phyloP scores from a whole-genome alignment of 495 filamentous ascomycete genomes.

The Trichoderma virens region DNA sequence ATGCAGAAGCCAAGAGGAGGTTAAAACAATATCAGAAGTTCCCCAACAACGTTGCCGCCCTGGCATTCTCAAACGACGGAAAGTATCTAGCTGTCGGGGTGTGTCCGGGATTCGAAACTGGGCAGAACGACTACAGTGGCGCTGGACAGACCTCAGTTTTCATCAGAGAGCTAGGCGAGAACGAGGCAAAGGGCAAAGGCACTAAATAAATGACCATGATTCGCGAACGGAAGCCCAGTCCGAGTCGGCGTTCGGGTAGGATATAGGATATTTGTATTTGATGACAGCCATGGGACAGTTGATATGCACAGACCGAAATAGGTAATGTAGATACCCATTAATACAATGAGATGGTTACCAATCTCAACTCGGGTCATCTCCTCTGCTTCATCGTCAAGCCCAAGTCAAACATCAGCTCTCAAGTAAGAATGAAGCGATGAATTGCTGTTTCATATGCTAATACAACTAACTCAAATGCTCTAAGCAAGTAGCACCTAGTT shows the following conservation, averaged over 20 bases:
- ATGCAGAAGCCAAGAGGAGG: slow-evolving; percentile 83
- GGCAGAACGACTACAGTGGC: slow-evolving; percentile 63
- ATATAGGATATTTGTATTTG: slow-evolving; percentile 3
- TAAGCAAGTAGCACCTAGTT: no score
- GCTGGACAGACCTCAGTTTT: slow-evolving; percentile 69
- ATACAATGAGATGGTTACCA: background rate
- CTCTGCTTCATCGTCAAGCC: background rate
- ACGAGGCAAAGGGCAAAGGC: slow-evolving; percentile 85
- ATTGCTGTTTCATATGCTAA: no score
- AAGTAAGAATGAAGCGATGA: no score
- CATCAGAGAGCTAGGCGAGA: slow-evolving; percentile 74
- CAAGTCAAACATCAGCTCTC: no score
- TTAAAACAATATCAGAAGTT: slow-evolving; percentile 86
- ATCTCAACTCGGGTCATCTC: background rate
- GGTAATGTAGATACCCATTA: slow-evolving; percentile 8
- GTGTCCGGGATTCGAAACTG: slow-evolving; percentile 89
- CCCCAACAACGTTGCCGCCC: slow-evolving; percentile 62
- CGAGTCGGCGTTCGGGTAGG: slow-evolving; percentile 8
- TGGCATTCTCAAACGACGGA: slow-evolving; percentile 73
- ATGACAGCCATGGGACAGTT: background rate
- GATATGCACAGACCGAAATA: background rate
- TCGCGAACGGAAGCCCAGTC: background rate
- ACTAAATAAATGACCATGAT: slow-evolving; percentile 31
- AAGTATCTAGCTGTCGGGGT: slow-evolving; percentile 75
- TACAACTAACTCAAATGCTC: no score